Evolutionary conservation across 2,329 filamentous ascomycete species (phyloP), one percentile per base, ranked within the genome.

Genomic region (Didymella exigua): DNA sequence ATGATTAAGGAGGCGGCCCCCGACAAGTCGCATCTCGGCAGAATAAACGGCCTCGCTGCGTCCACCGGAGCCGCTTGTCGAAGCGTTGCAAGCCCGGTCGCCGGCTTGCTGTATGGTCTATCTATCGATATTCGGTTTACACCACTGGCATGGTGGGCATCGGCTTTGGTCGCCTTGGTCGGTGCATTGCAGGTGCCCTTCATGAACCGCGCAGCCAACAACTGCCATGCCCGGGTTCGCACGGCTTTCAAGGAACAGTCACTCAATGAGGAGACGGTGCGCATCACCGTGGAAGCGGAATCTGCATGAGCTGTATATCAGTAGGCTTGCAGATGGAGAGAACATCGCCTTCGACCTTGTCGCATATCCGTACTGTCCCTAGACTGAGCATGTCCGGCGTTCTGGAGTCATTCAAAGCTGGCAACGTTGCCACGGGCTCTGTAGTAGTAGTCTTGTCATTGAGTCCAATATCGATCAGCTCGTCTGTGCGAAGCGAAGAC

Each of bases 1-100:
- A 78, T 91, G 49, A 82, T 91, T 66, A 91, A 91, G 71, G 86
- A 90, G 75, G 86, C 88, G 1, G 84, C 86, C 4, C 86, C 87
- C 0, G 82, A 84, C 4, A 78, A 84, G 3, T 81, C 80, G 1
- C 82, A 85, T 5, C 78, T 91, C 14, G 88, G 88, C 1, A 86
- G 84, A 63, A 88, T 91, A 71, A 91, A 91, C 59, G 88, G 88
- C 0, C 76, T 90, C 8, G 87, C 88, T 42, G 89, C 89, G 56
- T 88, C 85, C 2, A 87, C 85, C 1, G 88, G 87, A n/a, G 89
- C 88, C 18, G 83, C 86, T 4, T 87, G 86, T 54, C 81, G 88
- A n/a, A 90, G 86, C 0, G 69, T 90, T 33, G 86, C 87, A 1
- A 88, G 87, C 19, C 88, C 88, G 0, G 74, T 90, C 24, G 86